Evolutionary conservation across 1,284 basidiomycete genomes (phyloP), one percentile per base, ranked within the genome.

Genomic region (Tylopilus sp.): DNA sequence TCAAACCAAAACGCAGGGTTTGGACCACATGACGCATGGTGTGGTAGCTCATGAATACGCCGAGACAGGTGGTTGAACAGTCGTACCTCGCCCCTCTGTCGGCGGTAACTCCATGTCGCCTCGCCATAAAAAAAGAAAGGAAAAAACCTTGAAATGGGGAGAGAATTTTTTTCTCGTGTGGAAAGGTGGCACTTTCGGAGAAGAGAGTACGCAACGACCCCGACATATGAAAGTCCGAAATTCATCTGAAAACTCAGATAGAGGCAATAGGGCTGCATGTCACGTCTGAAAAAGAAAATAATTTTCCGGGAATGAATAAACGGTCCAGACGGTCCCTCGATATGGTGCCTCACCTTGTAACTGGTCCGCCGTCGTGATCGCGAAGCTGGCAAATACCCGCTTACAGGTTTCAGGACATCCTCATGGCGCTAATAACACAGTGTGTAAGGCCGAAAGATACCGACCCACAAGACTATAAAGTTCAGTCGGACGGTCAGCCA

Each of bases 351-450:
- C 59, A 53, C 60, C 58, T 18, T 46, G 44, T 36, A 58, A 48
- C 49, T 52, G 46, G 55, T 48, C 51, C 49, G 51, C 49, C 58
- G 63, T 60, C 64, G 50, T 41, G 53, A 66, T 61, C 59, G 31
- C 53, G 52, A 62, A 48, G 46, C 46, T 49, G 62, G 63, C 63
- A 56, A 61, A 56, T 43, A 46, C 41, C 51, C 37, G 31, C 49
- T 51, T 37, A 53, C 51, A 65, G 39, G 43, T 29, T 48, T 42
- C 37, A 59, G 38, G 41, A 49, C 59, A 30, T 51, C 57, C 60
- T 77, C 98, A 38, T 95, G 92, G 43, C 75, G 93, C 30, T 78
- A 92, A 37, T 93, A 97, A 86, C 84, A 12, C 90, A 94, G 74
- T n/a, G 97, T 45, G 78, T 79, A 53, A 29, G 89, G 90, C 66